Base-by-base conservation (phyloP, 371 early-diverging fungal genomes). In the Lichtheimia corymbifera region DNA sequence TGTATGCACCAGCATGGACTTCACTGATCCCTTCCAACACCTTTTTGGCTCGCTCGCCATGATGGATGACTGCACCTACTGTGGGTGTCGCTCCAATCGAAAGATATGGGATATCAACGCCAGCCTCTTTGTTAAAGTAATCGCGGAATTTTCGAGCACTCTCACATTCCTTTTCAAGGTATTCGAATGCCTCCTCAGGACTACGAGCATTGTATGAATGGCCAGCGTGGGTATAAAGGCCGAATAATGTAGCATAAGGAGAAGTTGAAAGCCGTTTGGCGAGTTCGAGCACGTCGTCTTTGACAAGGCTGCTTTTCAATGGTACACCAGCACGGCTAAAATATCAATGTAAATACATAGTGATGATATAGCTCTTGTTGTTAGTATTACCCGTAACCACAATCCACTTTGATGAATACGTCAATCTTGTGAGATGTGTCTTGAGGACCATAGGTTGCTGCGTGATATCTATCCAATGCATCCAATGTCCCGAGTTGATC, bases 21-120 rank as follows among this genome's bases (percentile, higher is more conserved):
- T 80, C 80, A 50, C 57, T 59, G 53, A 80, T 74, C 0, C 73
- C 80, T 6, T 71, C 54, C 6, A 76, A 25, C 7, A 66, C 59
- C 1, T 61, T 18, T 20, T 52, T 56, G 44, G 67, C 63, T 5
- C 50, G 40, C 12, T 56, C 66, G 6, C 50, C 13, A 17, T 61
- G 50, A 40, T 68, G 25, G 35, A 62, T 60, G 18, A 58, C 54
- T 6, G 61, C 64, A 14, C 47, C 25, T 4, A 72, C 73, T 4
- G 80, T 76, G 4, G 80, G 80, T 0, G 80, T 80, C 2, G 80
- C 80, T 3, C 80, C 80, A 15, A 80, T 80, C 1, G 75, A 74
- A 17, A 72, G 53, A 13, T 59, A 42, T 1, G 57, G 50, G 5
- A 80, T 61, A 3, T 47, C 22, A 5, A 80, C 59, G 2, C 68